Evolutionary conservation across 2,329 filamentous ascomycete species (phyloP).

Genomic region (Paecilomyces sp.): DNA sequence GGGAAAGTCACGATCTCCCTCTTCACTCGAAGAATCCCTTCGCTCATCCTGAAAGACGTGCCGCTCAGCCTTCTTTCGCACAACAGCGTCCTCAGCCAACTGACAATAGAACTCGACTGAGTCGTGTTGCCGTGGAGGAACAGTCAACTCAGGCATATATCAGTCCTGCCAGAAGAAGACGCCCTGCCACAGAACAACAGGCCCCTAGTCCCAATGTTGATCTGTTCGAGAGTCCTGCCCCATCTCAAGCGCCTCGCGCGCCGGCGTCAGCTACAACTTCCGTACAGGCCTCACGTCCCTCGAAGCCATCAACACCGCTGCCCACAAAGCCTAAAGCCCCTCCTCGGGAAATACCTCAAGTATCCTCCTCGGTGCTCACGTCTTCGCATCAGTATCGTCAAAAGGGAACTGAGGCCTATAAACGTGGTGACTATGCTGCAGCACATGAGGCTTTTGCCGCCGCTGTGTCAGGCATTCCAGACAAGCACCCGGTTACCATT

Average conservation of each 20-base stretch:
- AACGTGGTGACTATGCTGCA: constrained; percentile 82
- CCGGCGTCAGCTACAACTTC: constrained; percentile 26
- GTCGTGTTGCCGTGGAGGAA: constrained; percentile 67
- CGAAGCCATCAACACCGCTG: constrained; percentile 39
- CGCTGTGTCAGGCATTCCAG: constrained; percentile 67
- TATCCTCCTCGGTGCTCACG: constrained; percentile 63
- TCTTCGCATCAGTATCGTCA: constrained; percentile 71
- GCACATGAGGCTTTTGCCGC: constrained; percentile 77
- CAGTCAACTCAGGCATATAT: constrained; percentile 78
- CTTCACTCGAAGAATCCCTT: background rate
- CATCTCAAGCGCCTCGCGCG: constrained; percentile 23
- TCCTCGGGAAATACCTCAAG: constrained; percentile 50
- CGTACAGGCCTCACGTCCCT: constrained; percentile 24
- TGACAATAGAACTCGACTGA: constrained; percentile 57
- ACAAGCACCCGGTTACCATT: constrained; percentile 74
- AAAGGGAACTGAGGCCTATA: constrained; percentile 82
- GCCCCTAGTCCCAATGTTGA: constrained; percentile 49
- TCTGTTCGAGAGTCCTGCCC: constrained; percentile 50
- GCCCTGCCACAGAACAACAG: constrained; percentile 43
- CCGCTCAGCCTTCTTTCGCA: constrained; percentile 46
- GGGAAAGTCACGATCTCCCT: constrained; percentile 1
- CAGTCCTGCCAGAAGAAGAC: constrained; percentile 73
- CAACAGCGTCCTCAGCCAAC: constrained; percentile 39
- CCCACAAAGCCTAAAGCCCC: constrained; percentile 41
- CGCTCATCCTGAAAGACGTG: constrained; percentile 13